A percentile compares a stretch with the other conserved stretches of the same genome.
Conservation (phyloP, 148 eudicot genomes). For the Polygonum aviculare region DNA sequence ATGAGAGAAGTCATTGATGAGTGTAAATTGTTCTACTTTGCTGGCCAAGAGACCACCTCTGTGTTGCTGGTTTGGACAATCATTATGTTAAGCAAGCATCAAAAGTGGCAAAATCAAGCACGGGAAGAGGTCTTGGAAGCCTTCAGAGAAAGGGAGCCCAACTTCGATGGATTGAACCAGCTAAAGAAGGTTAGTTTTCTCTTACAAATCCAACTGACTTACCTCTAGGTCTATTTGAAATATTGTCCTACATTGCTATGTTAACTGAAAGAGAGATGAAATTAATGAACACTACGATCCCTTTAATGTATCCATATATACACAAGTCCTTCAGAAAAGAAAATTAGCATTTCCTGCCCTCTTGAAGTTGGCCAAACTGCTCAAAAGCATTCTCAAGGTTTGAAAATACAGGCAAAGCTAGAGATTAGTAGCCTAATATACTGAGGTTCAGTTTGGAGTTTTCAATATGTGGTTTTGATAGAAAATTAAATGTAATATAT, state of each 20-base stretch:
- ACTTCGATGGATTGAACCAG: slow-evolving; percentile 8
- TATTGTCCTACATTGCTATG: slow-evolving; percentile 61
- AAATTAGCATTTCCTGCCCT: slow-evolving; percentile 30
- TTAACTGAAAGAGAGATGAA: slow-evolving; percentile 35
- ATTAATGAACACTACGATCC: not conserved
- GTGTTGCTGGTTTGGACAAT: not conserved
- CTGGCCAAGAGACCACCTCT: slow-evolving; percentile 7
- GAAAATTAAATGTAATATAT: no score
- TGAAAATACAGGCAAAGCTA: not conserved
- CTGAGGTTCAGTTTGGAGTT: no score
- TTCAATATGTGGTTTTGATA: no score
- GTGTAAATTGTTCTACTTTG: slow-evolving; percentile 7
- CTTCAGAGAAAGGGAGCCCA: not conserved
- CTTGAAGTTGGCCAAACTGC: slow-evolving; percentile 61
- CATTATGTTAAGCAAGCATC: slow-evolving; percentile 1
- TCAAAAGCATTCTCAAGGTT: slow-evolving; percentile 55
- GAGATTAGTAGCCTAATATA: not conserved
- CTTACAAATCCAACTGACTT: not conserved
- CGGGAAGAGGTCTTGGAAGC: not conserved
- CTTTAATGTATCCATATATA: not conserved
- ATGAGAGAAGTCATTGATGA: not conserved
- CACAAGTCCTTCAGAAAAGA: not conserved
- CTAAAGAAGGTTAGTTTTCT: not conserved
- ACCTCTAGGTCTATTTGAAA: slow-evolving; percentile 84
- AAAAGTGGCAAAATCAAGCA: not conserved